Evolutionary conservation across 1,139 yeast species (phyloP).

Genomic region (Williopsis jadinii): DNA sequence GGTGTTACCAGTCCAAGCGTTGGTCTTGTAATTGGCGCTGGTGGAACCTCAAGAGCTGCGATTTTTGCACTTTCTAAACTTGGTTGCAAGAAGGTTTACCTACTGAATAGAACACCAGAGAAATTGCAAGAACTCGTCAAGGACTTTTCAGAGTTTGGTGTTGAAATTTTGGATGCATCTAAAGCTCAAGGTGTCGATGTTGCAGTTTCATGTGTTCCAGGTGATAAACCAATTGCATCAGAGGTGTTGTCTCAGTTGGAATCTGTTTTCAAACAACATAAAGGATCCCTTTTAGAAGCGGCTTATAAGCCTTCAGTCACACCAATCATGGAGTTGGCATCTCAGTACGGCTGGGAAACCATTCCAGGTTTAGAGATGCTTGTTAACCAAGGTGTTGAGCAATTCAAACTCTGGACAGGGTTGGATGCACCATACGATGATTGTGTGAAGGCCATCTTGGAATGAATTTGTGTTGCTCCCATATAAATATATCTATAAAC

Average conservation of each 20-base stretch:
- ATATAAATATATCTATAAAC: too few species aligned
- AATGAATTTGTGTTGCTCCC: background rate
- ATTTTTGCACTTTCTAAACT: slow-evolving; percentile 73
- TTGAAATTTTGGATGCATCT: slow-evolving; percentile 48
- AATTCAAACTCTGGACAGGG: slow-evolving; percentile 77
- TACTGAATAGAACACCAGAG: slow-evolving; percentile 72
- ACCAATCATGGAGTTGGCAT: slow-evolving; percentile 75
- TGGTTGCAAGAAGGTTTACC: slow-evolving; percentile 72
- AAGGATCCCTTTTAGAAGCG: slow-evolving; percentile 69
- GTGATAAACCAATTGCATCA: slow-evolving; percentile 66
- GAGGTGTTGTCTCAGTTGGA: slow-evolving; percentile 41
- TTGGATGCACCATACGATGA: slow-evolving; percentile 53
- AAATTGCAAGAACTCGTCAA: slow-evolving; percentile 55
- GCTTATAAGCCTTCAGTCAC: slow-evolving; percentile 88
- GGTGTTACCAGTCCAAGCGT: slow-evolving; percentile 53
- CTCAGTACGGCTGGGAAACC: slow-evolving; percentile 57
- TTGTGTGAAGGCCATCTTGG: slow-evolving; percentile 41
- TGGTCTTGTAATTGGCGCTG: slow-evolving; percentile 88
- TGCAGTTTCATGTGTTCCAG: slow-evolving; percentile 85
- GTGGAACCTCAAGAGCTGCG: slow-evolving; percentile 97
- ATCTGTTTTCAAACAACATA: slow-evolving; percentile 33
- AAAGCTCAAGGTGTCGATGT: slow-evolving; percentile 48
- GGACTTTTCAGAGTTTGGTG: slow-evolving; percentile 59
- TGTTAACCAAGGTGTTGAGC: slow-evolving; percentile 86
- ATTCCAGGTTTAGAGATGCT: slow-evolving; percentile 89